Conservation (phyloP, 495 filamentous ascomycete genomes). For the Penicillium soppii region DNA sequence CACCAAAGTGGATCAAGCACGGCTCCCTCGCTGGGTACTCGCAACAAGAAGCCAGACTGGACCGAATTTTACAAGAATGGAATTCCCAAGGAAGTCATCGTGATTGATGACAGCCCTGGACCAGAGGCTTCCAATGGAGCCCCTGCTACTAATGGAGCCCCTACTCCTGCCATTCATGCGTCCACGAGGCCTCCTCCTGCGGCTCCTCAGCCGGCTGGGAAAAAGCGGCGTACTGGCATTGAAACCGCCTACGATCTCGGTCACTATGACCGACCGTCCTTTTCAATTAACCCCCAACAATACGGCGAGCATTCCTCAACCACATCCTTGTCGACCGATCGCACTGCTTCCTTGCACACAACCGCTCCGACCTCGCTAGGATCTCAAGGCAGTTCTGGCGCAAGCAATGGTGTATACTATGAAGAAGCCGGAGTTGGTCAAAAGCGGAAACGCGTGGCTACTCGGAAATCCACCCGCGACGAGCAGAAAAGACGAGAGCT, state of each 20-base stretch:
- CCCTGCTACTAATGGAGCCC: slow-evolving; percentile 31
- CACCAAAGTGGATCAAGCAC: slow-evolving; percentile 29
- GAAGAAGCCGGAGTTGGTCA: slow-evolving; percentile 63
- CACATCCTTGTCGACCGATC: slow-evolving; percentile 76
- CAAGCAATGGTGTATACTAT: slow-evolving; percentile 52
- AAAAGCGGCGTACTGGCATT: slow-evolving; percentile 63
- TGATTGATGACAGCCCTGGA: slow-evolving; percentile 89
- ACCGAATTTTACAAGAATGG: slow-evolving; percentile 89
- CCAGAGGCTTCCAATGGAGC: slow-evolving; percentile 50
- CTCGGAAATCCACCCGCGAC: slow-evolving; percentile 71
- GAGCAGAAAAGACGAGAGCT: slow-evolving; percentile 76
- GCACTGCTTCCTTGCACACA: slow-evolving; percentile 82
- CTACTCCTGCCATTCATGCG: slow-evolving; percentile 23
- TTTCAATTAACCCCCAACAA: slow-evolving; percentile 71
- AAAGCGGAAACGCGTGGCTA: slow-evolving; percentile 82
- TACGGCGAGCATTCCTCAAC: slow-evolving; percentile 62
- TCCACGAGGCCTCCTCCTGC: slow-evolving; percentile 15
- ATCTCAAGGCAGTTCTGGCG: slow-evolving; percentile 65
- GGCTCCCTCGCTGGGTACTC: slow-evolving; percentile 54
- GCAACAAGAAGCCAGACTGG: slow-evolving; percentile 74
- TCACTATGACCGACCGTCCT: slow-evolving; percentile 59
- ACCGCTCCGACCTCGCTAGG: slow-evolving; percentile 89
- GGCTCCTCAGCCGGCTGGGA: slow-evolving; percentile 55
- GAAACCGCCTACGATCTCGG: slow-evolving; percentile 64
- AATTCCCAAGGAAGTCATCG: slow-evolving; percentile 87